Percentiles rank a stretch among this genome's conserved stretches.
Evolutionary conservation across 2,329 filamentous ascomycete genomes (phyloP).

Genomic region (Penicillium sp.): DNA sequence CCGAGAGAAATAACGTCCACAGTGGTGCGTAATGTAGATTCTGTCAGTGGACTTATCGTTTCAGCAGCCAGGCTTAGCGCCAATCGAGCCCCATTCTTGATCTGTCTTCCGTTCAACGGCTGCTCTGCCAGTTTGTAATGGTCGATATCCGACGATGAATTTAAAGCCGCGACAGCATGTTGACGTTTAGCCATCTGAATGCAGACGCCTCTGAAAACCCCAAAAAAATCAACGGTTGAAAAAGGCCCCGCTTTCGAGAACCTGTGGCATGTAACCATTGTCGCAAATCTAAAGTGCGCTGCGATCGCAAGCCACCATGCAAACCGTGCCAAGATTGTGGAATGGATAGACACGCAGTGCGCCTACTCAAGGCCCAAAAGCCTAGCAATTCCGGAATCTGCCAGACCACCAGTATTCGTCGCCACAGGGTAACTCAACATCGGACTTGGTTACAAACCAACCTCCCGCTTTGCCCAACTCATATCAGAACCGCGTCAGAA

Average conservation of each 20-base stretch:
- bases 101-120: not conserved
- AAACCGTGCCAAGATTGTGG: conserved; percentile 9
- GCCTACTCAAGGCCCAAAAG: not conserved
- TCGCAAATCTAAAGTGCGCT: conserved; percentile 6
- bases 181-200: not conserved
- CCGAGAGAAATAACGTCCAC: not conserved
- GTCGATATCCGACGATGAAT: not conserved
- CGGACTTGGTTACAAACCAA: no score
- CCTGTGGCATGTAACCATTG: conserved; percentile 2
- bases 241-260: conserved; percentile 1
- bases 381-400: not conserved
- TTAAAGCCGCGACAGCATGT: not conserved
- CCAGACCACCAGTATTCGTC: not conserved
- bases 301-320: conserved; percentile 9
- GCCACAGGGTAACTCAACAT: no score
- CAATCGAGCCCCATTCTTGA: not conserved
- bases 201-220: conserved; percentile 3
- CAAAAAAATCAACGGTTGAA: conserved; percentile 8
- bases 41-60: not conserved
- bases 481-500: no score
- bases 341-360: not conserved
- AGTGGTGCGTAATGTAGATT: not conserved
- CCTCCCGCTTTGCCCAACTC: no score
- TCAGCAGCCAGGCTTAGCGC: not conserved
- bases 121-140: not conserved